Evolutionary conservation across 352 stramenopile genomes (phyloP), one percentile per base, ranked within the genome.

Genomic region (Phytophthora boehmeriae): DNA sequence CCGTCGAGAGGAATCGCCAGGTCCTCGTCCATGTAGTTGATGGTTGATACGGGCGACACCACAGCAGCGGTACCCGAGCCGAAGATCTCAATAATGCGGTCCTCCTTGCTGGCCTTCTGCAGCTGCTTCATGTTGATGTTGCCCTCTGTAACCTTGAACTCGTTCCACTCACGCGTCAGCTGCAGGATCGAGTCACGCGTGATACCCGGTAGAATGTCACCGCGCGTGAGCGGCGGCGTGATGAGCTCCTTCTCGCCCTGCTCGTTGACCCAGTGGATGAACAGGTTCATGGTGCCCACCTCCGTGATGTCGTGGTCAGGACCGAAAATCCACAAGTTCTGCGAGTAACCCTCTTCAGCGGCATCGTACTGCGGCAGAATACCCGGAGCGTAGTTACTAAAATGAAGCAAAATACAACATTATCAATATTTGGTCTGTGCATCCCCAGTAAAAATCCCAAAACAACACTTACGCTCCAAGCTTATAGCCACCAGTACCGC

Each of bases 211-310:
- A 99, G 78, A 58, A 99, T 99, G 70, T 99, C 96, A 13, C 96
- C 96, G 38, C 90, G 79, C 20, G 88, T 79, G 20, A 99, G 87
- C 17, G 97, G 94, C 14, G 97, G 86, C 9, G 97, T 99, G 27
- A 99, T 90, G 8, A 99, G 80, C 68, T 99, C 96, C 61, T 94
- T 86, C 59, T 93, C 85, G 55, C 89, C 92, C 5, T 97, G 68
- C 54, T 98, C 87, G 64, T 98, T 98, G 47, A 85, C 82, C 79
- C 94, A 95, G 67, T 98, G 89, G 66, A 99, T 93, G 70, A 99
- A 99, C 38, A 99, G 80, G 80, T 99, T 99, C 97, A 99, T 99
- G 2, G 96, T 96, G 47, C 97, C 97, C 17, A 92, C 86, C 64
- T 95, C 86, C 2, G 86, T 95, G 50, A 95, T 87, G 22, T 92